phyloP scores from a whole-genome alignment of 2,329 filamentous ascomycete genomes.

The Monilinia fructicola region DNA sequence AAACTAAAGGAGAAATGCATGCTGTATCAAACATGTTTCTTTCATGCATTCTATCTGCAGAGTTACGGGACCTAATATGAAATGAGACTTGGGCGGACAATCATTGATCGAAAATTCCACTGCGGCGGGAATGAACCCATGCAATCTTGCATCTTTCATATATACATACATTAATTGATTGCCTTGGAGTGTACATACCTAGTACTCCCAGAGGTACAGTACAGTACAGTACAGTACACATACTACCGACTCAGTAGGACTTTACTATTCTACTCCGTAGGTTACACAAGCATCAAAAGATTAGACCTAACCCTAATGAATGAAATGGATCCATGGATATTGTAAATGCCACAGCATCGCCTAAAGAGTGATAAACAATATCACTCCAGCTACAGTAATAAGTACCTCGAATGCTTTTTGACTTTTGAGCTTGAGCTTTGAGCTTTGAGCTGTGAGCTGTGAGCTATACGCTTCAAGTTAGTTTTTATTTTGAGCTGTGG shows the following conservation, averaged over 20 bases:
- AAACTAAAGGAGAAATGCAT: constrained; percentile 8
- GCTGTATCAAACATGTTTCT: constrained; percentile 14
- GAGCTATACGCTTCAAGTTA: too few relatives aligned
- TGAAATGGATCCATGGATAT: background rate
- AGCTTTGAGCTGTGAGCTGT: too few relatives aligned
- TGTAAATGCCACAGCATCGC: background rate
- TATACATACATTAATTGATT: background rate
- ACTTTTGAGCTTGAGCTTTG: background rate
- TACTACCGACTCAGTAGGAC: too few relatives aligned
- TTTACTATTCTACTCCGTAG: too few relatives aligned
- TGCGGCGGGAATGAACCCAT: background rate
- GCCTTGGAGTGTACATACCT: too few relatives aligned
- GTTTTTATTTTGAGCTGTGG: background rate
- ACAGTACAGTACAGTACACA: too few relatives aligned
- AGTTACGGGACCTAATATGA: constrained; percentile 3
- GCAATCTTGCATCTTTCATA: background rate
- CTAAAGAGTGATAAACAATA: background rate
- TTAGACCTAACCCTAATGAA: constrained; percentile 13
- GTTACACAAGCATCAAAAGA: background rate
- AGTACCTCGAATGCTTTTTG: background rate
- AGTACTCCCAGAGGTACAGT: too few relatives aligned
- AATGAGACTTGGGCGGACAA: constrained; percentile 5
- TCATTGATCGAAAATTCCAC: constrained; percentile 2
- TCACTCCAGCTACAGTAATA: background rate
- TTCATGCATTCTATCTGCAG: constrained; percentile 14